These are phyloP conservation scores for Epichloe gansuensis DNA, from an alignment of 2,329 filamentous ascomycete species.

Conservation along the genomic window DNA sequence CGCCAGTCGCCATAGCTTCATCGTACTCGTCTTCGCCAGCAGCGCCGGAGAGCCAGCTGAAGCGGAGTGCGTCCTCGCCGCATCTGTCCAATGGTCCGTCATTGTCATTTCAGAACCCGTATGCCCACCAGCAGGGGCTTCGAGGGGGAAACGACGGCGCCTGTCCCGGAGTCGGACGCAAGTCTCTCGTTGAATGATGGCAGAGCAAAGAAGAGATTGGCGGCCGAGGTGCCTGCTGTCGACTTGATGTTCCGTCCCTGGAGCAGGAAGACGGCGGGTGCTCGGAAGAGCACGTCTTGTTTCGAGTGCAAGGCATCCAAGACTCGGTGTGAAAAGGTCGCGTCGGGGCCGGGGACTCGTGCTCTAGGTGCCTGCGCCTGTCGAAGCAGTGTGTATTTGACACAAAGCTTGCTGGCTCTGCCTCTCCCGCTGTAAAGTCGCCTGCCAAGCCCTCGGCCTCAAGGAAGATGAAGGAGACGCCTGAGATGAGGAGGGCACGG, in stretches of 20 bases:
- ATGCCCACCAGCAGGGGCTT: not conserved
- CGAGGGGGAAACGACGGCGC: not conserved
- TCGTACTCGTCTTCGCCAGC: not conserved
- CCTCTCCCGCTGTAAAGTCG: not conserved
- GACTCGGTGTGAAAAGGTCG: constrained; percentile 3
- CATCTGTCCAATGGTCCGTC: not conserved
- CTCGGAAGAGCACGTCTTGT: not conserved
- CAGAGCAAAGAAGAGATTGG: not conserved
- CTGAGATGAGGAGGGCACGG: not conserved
- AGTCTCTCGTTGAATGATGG: not conserved
- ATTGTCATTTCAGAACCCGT: not conserved
- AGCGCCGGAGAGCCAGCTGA: not conserved
- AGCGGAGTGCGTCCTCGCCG: not conserved
- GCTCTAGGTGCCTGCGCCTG: constrained; percentile 1
- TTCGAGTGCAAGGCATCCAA: constrained; percentile 4
- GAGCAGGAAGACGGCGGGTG: constrained; percentile 1
- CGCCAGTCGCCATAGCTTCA: constrained; percentile 1
- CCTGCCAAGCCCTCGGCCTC: not conserved
- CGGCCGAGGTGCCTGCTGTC: not conserved
- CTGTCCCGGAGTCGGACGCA: not conserved
- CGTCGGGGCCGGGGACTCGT: not conserved
- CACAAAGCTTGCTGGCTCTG: not conserved
- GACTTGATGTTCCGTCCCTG: not conserved
- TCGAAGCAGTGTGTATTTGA: constrained; percentile 5
- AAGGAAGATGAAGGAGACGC: not conserved